A percentile compares a stretch with the other conserved stretches of the same genome.
phyloP scores from a whole-genome alignment of 169 alveolate species.

The Theileria parva region DNA sequence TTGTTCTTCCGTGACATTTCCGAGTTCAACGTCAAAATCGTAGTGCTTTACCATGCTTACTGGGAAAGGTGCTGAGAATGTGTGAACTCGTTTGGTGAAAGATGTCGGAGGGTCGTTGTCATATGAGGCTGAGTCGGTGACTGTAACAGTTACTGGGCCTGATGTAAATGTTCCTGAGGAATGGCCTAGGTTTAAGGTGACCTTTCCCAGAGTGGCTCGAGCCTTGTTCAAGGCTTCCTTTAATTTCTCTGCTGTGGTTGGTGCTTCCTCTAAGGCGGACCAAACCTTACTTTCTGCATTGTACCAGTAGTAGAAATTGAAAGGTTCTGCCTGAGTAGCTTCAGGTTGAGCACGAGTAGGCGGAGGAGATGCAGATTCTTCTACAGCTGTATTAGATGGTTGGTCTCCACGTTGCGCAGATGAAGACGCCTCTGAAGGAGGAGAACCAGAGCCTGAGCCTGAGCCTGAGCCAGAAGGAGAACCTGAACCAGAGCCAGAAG shows the following conservation, averaged over 20 bases:
- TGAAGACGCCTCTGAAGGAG: background rate
- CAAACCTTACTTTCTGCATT: background rate
- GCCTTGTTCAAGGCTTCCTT: constrained; percentile 4
- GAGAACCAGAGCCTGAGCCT: background rate
- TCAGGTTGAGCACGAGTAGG: background rate
- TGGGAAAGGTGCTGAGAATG: constrained; percentile 11
- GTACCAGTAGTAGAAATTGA: background rate
- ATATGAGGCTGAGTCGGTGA: background rate
- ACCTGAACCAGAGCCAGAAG: background rate
- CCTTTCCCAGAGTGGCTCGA: constrained; percentile 6
- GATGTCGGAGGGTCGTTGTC: background rate
- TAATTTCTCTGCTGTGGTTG: background rate
- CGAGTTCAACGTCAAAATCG: constrained; percentile 1
- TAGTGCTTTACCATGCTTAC: constrained; percentile 4
- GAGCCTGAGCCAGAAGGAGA: background rate
- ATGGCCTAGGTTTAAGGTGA: constrained; percentile 6
- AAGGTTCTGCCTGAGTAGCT: background rate
- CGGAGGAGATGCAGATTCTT: background rate
- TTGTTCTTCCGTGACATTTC: background rate
- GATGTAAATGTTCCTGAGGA: constrained; percentile 14
- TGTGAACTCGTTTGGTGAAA: background rate
- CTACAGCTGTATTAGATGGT: background rate
- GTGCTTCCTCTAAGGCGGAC: background rate
- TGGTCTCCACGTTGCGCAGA: background rate
- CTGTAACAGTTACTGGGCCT: constrained; percentile 10